phyloP scores from a whole-genome alignment of 495 filamentous ascomycete genomes.

The Aspergillus nidulans region DNA sequence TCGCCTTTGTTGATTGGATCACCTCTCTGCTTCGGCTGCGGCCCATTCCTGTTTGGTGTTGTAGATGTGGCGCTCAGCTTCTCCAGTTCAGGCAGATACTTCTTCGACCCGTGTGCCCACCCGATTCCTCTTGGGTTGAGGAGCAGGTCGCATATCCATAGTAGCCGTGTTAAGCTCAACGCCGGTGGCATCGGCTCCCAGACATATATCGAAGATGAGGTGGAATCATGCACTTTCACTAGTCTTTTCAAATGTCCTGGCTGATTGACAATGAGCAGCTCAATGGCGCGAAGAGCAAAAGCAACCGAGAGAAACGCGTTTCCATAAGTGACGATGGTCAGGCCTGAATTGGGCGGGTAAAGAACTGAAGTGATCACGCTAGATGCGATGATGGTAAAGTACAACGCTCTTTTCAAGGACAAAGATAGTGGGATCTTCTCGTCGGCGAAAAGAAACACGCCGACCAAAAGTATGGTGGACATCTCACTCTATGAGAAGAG shows the following conservation, averaged over 20 bases:
- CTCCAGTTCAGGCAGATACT: conserved; percentile 8
- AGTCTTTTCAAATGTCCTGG: conserved; percentile 6
- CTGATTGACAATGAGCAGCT: conserved; percentile 12
- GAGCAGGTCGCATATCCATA: conserved; percentile 12
- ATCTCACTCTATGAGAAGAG: background rate
- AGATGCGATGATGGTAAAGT: background rate
- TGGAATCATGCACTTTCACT: conserved; percentile 1
- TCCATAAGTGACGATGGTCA: conserved; percentile 12
- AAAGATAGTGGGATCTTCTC: conserved; percentile 7
- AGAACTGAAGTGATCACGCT: conserved; percentile 10
- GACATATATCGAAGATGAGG: conserved; percentile 6
- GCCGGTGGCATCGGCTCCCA: conserved; percentile 13
- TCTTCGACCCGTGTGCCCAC: conserved; percentile 16
- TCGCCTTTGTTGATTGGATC: background rate
- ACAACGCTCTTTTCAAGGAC: background rate
- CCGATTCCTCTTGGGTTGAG: conserved; percentile 18
- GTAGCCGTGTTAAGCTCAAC: conserved; percentile 4
- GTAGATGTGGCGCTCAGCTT: background rate
- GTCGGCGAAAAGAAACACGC: conserved; percentile 9
- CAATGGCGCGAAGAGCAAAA: conserved; percentile 14
- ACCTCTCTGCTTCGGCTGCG: background rate
- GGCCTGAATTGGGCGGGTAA: conserved; percentile 5
- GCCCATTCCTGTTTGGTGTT: background rate
- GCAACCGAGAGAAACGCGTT: conserved; percentile 16
- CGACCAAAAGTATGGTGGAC: conserved; percentile 14